Evolutionary conservation across 2,329 filamentous ascomycete genomes (phyloP), one percentile per base, ranked within the genome.

Genomic region (Ophioceras dolichostomum): DNA sequence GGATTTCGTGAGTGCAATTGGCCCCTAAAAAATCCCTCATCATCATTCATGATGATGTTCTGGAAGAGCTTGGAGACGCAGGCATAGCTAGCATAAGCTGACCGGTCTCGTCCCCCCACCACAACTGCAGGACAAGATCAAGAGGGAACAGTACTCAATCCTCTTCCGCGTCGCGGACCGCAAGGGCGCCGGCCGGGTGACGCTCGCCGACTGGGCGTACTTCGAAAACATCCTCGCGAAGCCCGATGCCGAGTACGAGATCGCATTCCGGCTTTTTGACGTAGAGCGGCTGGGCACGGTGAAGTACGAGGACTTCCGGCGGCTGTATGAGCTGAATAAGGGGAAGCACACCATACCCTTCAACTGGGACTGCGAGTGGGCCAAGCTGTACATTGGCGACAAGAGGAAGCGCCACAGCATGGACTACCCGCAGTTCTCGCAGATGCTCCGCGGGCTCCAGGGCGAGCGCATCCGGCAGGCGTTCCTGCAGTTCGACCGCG

Each of bases 61-160:
- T n/a, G n/a, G n/a, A n/a, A n/a, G n/a, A n/a, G n/a, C n/a, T n/a
- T n/a, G n/a, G n/a, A n/a, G n/a, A n/a, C n/a, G n/a, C n/a, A n/a
- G n/a, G n/a, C n/a, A n/a, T n/a, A n/a, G n/a, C n/a, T n/a, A n/a
- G n/a, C n/a, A n/a, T n/a, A n/a, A n/a, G n/a, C n/a, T n/a, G n/a
- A n/a, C n/a, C n/a, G n/a, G n/a, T n/a, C n/a, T n/a, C n/a, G n/a
- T n/a, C n/a, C n/a, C n/a, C n/a, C n/a, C n/a, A n/a, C n/a, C n/a
- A n/a, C n/a, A n/a, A n/a, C n/a, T n/a, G 27, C 54, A 96, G 89
- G 88, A 94, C 69, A 98, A 98, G 62, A 96, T 98, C 67, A 85
- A 87, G 64, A 80, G 89, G 49, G 83, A 94, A 50, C 91, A 96
- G 59, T 98, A 95, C 62, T 79, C 80, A 37, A 83, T 98, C 53